Evolutionary conservation across 2,329 filamentous ascomycete genomes (phyloP), one percentile per base, ranked within the genome.

Genomic region (Xylaria digitata): DNA sequence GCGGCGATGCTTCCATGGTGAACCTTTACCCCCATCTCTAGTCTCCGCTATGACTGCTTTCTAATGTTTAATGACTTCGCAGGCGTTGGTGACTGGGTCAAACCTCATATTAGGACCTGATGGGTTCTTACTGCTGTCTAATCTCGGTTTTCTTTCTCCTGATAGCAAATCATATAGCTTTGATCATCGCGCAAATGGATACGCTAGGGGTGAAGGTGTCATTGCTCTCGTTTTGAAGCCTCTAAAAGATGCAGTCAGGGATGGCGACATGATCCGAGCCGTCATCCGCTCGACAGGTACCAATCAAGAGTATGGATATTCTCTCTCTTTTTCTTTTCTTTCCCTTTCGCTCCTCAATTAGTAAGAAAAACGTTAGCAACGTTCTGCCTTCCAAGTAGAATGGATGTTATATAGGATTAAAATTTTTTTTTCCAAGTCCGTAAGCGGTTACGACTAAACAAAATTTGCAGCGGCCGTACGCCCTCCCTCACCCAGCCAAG

Each of bases 161-260:
- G 73, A 75, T 42, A 73, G 74, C 59, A 63, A 63, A 17, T 75
- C 69, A 21, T 74, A 75, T 26, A 75, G 73, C 34, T 75, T 76
- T 42, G 74, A 76, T 49, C 71, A 74, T 46, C 73, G 73, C n/a
- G 74, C 73, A 26, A 75, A 75, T 40, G 74, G 74, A 9, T 76
- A 75, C 32, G 84, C 76, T 32, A 80, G 83, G 2, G 85, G 83
- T 11, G 87, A 89, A 58, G 86, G 85, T 0, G 74, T 86, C 11
- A 81, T 81, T 0, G 76, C 78, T 0, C 68, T 89, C 0, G 75
- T 88, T 0, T 68, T 90, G 0, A 89, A 89, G 72, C 77, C 74
- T 0, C 71, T 89, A 1, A 75, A 73, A 5, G 74, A 79, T 1
- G 87, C 87, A 0, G 62, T 89, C 3, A 74, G 50, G 17, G 73